These are phyloP conservation scores for Spongospora subterranea DNA, from an alignment of 208 protist species.

Conservation along the genomic window DNA sequence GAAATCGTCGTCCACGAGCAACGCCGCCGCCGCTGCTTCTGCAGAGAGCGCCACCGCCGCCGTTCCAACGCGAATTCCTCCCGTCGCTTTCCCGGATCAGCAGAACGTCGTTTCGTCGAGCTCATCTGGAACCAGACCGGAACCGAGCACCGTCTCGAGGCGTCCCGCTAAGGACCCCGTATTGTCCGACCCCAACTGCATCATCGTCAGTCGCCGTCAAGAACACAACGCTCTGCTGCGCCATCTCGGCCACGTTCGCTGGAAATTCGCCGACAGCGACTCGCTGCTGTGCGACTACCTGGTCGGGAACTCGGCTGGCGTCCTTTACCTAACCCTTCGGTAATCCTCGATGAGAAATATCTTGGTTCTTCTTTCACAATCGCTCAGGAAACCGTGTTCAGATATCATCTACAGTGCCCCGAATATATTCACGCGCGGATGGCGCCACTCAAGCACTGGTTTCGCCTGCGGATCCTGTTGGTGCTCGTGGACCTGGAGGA, in stretches of 20 bases:
- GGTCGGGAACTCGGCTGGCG: background rate
- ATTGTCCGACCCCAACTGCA: background rate
- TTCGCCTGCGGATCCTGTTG: background rate
- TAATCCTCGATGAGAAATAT: no score
- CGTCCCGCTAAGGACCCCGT: background rate
- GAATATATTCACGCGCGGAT: slow-evolving; percentile 42
- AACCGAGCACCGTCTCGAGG: no score
- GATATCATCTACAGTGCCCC: slow-evolving; percentile 26
- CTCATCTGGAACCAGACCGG: no score
- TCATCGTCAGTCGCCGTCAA: slow-evolving; percentile 15
- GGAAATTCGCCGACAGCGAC: slow-evolving; percentile 1
- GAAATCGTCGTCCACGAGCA: no score
- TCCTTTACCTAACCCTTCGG: background rate
- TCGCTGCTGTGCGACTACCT: slow-evolving; percentile 41
- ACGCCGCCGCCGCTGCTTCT: no score
- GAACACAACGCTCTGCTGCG: slow-evolving; percentile 18
- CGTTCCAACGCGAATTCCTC: no score
- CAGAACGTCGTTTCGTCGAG: no score
- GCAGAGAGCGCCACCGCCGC: no score
- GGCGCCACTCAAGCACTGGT: background rate
- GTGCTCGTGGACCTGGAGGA: slow-evolving; percentile 21
- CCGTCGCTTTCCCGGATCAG: no score
- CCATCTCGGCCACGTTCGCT: slow-evolving; percentile 2
- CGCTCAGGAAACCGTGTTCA: background rate
- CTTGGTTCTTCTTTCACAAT: background rate